Conservation (phyloP, 139 green algal genomes). For the Auxenochlorella pyrenoidosa region DNA sequence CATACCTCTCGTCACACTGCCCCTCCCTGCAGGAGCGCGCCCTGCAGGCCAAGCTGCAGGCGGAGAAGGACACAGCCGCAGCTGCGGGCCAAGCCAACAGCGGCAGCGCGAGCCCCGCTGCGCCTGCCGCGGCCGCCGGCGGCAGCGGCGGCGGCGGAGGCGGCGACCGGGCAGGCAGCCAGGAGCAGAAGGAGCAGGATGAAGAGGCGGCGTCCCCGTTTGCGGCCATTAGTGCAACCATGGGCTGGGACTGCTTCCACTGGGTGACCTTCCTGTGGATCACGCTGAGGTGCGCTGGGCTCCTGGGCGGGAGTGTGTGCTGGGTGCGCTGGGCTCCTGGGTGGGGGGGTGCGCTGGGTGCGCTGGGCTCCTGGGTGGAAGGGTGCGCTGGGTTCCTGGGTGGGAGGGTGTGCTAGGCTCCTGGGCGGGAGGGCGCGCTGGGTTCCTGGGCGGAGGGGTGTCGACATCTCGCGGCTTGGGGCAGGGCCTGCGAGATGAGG, state of each 20-base stretch:
- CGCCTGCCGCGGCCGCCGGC: background rate
- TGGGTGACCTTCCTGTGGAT: conserved; percentile 70
- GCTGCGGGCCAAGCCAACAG: background rate
- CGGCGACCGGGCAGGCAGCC: background rate
- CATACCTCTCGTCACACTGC: background rate
- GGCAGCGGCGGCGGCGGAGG: background rate
- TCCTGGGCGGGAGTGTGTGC: background rate
- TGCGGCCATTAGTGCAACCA: conserved; percentile 68
- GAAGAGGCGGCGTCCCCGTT: conserved; percentile 69
- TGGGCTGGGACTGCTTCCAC: conserved; percentile 83
- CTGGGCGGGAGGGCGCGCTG: too few species aligned
- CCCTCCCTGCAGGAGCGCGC: conserved; percentile 19
- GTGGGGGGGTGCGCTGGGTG: too few species aligned
- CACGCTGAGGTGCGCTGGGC: conserved; percentile 42
- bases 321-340: too few species aligned
- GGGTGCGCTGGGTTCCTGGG: too few species aligned
- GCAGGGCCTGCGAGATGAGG: too few species aligned
- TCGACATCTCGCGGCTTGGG: too few species aligned
- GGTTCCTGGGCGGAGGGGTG: too few species aligned
- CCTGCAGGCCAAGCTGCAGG: conserved; percentile 17
- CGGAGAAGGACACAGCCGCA: background rate
- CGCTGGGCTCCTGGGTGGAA: too few species aligned
- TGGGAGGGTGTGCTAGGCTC: too few species aligned
- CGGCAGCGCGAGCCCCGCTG: background rate
- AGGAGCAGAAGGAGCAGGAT: background rate